Percentiles rank a stretch among this genome's conserved stretches.
Evolutionary conservation across 805 yeast species (phyloP).

Genomic region (Saccharomycopsis sp.): DNA sequence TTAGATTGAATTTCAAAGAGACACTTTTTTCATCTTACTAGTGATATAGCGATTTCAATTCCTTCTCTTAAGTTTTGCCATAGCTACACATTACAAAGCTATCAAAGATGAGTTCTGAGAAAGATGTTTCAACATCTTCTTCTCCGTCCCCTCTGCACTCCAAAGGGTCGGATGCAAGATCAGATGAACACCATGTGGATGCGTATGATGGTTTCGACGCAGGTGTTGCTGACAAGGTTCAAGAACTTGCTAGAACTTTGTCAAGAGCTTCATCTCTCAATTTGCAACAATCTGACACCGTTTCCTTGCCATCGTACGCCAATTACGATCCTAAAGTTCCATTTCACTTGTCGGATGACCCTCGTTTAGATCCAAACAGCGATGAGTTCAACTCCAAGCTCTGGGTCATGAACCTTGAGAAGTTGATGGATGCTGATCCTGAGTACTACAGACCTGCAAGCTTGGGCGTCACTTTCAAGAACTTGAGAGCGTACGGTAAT

Average conservation of each 20-base stretch:
- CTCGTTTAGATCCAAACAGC: slow-evolving; percentile 46
- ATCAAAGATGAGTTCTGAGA: too few relatives aligned
- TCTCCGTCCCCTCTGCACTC: too few relatives aligned
- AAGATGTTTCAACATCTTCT: too few relatives aligned
- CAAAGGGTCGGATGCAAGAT: too few relatives aligned
- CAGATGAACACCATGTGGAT: too few relatives aligned
- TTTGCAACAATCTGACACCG: not conserved
- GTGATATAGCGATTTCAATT: too few relatives aligned
- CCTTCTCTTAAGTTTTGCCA: too few relatives aligned
- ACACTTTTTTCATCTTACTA: too few relatives aligned
- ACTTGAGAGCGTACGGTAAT: slow-evolving; percentile 53
- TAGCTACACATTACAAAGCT: too few relatives aligned
- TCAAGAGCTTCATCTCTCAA: slow-evolving; percentile 20
- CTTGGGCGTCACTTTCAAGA: slow-evolving; percentile 49
- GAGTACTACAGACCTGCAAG: slow-evolving; percentile 51
- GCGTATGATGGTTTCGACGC: slow-evolving; percentile 33
- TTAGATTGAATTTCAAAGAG: too few relatives aligned
- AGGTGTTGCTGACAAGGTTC: slow-evolving; percentile 29
- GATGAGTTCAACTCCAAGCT: slow-evolving; percentile 46
- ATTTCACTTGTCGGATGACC: slow-evolving; percentile 30
- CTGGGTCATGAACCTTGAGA: slow-evolving; percentile 57
- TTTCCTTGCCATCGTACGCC: not conserved
- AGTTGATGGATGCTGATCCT: slow-evolving; percentile 43
- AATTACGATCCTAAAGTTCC: slow-evolving; percentile 20
- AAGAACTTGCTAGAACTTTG: slow-evolving; percentile 34